Base-by-base conservation (phyloP, 177 flowering plant species). In the Vitis hybrid region DNA sequence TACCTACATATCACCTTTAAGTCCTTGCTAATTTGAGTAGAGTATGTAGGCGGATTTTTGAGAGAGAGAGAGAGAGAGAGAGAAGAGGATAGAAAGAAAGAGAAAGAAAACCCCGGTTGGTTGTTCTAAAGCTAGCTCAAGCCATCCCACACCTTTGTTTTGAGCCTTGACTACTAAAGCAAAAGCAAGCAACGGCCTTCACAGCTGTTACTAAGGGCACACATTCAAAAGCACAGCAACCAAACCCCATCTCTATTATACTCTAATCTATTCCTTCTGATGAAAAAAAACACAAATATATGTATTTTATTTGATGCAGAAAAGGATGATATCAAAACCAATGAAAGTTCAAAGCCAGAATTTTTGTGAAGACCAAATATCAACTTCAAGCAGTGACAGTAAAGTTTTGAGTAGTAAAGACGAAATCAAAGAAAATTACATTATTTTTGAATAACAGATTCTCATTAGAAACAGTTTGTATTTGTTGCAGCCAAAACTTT, bases 101-200 rank as follows among this genome's bases (percentile, higher is more conserved):
- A 62, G 66, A 58, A 63, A 51, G 59, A n/a, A 51, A 51, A 16
- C 45, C 55, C 60, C 55, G 57, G 62, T 19, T 60, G 51, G 68
- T 19, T 10, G 16, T 72, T 68, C 63, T 68, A 74, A 74, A 76
- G 77, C 72, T 56, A 76, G 77, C 72, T 56, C 52, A 60, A 67
- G 67, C 45, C 15, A 31, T 64, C 66, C 64, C 69, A 50, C 71
- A 64, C 83, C 77, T 78, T 81, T 81, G 82, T 78, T 83, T 39
- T 75, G 69, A 70, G 78, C 62, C 87, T 85, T 87, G 91, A 87
- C 88, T 83, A 78, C 74, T 60, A 88, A 90, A 89, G 93, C 79
- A 82, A 90, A 88, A 85, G 79, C 64, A 64, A 58, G 79, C 82
- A 85, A 82, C 87, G 81, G 83, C 79, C 83, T 71, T 70, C 81